Conservation (phyloP, 2,329 filamentous ascomycete species). For the Monosporascus sp. region DNA sequence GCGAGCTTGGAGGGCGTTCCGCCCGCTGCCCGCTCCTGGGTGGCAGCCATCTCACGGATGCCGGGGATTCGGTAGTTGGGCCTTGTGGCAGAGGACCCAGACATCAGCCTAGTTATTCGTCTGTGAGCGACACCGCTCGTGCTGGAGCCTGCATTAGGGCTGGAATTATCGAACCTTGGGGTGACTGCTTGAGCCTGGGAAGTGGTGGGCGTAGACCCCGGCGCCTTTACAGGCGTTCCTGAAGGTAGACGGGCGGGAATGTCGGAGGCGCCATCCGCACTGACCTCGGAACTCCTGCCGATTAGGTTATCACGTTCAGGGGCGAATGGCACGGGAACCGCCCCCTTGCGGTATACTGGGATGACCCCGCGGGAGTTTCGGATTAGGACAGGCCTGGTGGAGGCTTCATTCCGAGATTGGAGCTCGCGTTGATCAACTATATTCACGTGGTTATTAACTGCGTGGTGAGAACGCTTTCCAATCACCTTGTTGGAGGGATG, state of each 20-base stretch:
- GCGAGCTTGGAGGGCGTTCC: background rate
- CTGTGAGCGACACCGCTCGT: conserved; percentile 2
- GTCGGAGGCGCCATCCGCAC: background rate
- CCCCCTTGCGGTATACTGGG: background rate
- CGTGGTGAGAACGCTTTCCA: conserved; percentile 5
- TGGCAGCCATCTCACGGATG: background rate
- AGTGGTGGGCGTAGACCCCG: background rate
- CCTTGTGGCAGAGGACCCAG: background rate
- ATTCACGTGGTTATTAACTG: conserved; percentile 5
- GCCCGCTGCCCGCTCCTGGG: background rate
- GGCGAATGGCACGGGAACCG: background rate
- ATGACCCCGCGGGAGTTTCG: conserved; percentile 1
- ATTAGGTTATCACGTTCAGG: background rate
- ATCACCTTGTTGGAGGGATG: conserved; percentile 1
- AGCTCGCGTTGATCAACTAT: conserved; percentile 1
- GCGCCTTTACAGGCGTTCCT: background rate
- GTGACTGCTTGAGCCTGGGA: background rate
- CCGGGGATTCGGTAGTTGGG: background rate
- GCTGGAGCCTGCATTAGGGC: conserved; percentile 1
- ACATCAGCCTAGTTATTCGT: conserved; percentile 3
- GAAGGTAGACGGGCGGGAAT: conserved; percentile 3
- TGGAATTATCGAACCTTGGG: conserved; percentile 1
- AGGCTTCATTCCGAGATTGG: background rate
- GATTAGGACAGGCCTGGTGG: background rate
- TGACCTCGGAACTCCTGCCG: conserved; percentile 5